Evolutionary conservation across 2,329 filamentous ascomycete species (phyloP), one percentile per base, ranked within the genome.

Genomic region (Sporothrix brunneoviolacea): DNA sequence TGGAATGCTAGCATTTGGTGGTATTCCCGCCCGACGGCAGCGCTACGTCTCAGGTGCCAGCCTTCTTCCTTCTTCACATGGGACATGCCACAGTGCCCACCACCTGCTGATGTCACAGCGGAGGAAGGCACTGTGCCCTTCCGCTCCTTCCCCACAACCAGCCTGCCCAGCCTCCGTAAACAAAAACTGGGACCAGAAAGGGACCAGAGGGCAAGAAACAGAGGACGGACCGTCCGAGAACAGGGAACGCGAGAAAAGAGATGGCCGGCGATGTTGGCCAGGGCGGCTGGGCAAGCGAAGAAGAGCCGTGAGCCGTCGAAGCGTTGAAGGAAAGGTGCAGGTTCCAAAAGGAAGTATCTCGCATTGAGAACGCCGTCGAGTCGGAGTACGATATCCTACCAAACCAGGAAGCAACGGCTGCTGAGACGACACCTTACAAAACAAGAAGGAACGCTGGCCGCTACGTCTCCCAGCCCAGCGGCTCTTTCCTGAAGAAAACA

Each of bases 21-120:
- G 42, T 45, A 45, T 36, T 27, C 30, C 42, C 33, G 33, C 43
- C 15, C 43, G 18, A 22, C 43, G 43, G 43, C 42, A 36, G 42
- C 33, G 43, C 43, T 46, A 46, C 43, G 43, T 46, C 43, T 46
- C 43, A 38, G 43, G 43, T 37, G 43, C 19, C 41, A 43, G 28
- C 41, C 41, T 44, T 44, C 41, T 44, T 44, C n/a, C n/a, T n/a
- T n/a, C n/a, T n/a, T n/a, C n/a, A n/a, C n/a, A n/a, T n/a, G n/a
- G n/a, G n/a, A n/a, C n/a, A n/a, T n/a, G n/a, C n/a, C n/a, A n/a
- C n/a, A 27, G 21, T n/a, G 9, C 42, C 32, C 27, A 32, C 32
- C 44, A 32, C 44, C 44, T 47, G 44, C 36, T 15, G 32, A 30
- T 36, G 44, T 32, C 32, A 18, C 36, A 39, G 27, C 37, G 15